phyloP scores from a whole-genome alignment of 2,329 filamentous ascomycete species.

The Aspergillus tanneri region DNA sequence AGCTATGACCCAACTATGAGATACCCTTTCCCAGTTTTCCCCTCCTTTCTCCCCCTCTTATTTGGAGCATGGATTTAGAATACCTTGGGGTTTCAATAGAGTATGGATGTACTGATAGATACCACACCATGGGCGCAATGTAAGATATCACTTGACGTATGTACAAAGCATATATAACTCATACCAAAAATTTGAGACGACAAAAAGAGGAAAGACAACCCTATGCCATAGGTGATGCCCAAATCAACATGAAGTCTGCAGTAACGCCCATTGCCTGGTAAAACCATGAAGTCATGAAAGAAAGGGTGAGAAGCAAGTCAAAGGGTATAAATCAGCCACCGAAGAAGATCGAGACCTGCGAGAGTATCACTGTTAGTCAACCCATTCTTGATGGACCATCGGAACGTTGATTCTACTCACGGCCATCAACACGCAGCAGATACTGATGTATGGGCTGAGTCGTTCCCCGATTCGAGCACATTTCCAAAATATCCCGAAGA shows the following conservation, averaged over 20 bases:
- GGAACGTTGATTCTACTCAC: constrained; percentile 53
- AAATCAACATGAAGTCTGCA: constrained; percentile 2
- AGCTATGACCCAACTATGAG: constrained; percentile 15
- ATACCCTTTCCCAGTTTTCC: constrained; percentile 26
- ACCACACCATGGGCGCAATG: constrained; percentile 3
- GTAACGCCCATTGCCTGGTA: constrained; percentile 17
- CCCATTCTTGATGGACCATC: background rate
- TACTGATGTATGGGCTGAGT: constrained; percentile 89
- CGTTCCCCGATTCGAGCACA: constrained; percentile 88
- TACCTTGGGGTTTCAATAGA: constrained; percentile 4
- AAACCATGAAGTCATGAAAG: constrained; percentile 11
- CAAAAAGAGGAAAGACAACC: background rate
- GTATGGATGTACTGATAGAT: constrained; percentile 14
- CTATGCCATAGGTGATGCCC: background rate
- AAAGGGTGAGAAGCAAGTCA: background rate
- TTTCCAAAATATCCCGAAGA: constrained; percentile 93
- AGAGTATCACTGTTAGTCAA: background rate
- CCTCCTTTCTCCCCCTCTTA: constrained; percentile 17
- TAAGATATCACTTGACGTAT: constrained; percentile 19
- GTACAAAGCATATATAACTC: constrained; percentile 31
- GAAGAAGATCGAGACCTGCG: constrained; percentile 39
- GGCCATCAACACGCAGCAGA: constrained; percentile 92
- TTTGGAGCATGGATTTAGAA: constrained; percentile 14
- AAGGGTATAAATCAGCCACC: constrained; percentile 27
- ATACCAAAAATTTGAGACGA: no score